phyloP scores from a whole-genome alignment of 805 yeast species.

The Lipomyces orientalis region DNA sequence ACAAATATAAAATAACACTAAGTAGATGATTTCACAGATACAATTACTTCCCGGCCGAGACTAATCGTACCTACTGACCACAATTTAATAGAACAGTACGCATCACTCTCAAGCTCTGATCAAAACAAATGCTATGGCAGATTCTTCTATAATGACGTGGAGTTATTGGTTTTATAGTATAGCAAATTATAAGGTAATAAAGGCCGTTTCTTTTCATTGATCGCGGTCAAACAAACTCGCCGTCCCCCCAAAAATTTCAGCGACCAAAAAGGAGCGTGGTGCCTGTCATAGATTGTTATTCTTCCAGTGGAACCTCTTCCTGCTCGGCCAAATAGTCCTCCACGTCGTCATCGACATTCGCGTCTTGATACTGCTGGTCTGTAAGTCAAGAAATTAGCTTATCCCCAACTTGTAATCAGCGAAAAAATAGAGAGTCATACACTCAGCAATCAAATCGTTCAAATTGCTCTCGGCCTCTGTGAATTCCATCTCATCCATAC shows the following conservation, averaged over 20 bases:
- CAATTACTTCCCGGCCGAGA: neutral
- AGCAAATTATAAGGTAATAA: neutral
- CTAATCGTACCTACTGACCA: neutral
- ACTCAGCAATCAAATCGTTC: constrained; percentile 86
- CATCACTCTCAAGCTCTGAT: neutral
- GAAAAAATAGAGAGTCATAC: constrained; percentile 7
- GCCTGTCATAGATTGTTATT: neutral
- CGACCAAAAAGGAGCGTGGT: neutral
- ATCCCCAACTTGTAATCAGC: neutral
- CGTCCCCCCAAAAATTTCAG: neutral
- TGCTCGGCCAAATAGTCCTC: constrained; percentile 67
- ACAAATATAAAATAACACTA: neutral
- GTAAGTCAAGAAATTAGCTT: neutral
- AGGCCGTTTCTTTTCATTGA: neutral
- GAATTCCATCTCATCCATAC: constrained; percentile 95
- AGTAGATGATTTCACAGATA: neutral
- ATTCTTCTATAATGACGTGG: neutral
- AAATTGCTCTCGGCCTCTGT: constrained; percentile 92
- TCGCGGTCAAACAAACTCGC: neutral
- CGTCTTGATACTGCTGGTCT: constrained; percentile 88
- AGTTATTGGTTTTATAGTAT: neutral
- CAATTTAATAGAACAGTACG: neutral
- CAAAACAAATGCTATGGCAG: neutral
- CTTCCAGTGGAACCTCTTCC: constrained; percentile 51
- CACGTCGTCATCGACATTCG: constrained; percentile 67